phyloP scores from a whole-genome alignment of 768 basidiomycete species.

The Russula brevipes region DNA sequence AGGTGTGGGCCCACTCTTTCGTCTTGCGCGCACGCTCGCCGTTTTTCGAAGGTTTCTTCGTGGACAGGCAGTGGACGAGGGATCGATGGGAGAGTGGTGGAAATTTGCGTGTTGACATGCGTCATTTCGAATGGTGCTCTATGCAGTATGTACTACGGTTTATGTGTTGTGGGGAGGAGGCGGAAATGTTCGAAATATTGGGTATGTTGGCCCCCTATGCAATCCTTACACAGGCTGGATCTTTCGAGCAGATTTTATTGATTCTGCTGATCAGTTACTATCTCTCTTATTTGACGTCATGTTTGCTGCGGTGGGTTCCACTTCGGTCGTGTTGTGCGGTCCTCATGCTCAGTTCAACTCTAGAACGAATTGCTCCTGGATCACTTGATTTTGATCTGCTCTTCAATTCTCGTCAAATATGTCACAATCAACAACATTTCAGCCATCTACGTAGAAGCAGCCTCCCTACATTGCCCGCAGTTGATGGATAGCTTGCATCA shows the following conservation, averaged over 20 bases:
- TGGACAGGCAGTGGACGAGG: slow-evolving; percentile 73
- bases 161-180: slow-evolving; percentile 67
- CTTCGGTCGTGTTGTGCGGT: background rate
- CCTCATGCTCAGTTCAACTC: background rate
- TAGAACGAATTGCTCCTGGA: slow-evolving; percentile 90
- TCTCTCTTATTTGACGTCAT: slow-evolving; percentile 87
- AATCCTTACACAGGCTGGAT: background rate
- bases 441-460: slow-evolving; percentile 75
- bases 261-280: slow-evolving; percentile 67
- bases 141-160: slow-evolving; percentile 74
- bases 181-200: slow-evolving; percentile 64
- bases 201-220: slow-evolving; percentile 40
- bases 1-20: slow-evolving; percentile 62
- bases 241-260: slow-evolving; percentile 48
- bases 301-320: slow-evolving; percentile 64
- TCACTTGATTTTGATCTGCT: slow-evolving; percentile 78
- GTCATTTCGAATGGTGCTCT: slow-evolving; percentile 64
- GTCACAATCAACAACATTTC: slow-evolving; percentile 72
- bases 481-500: slow-evolving; percentile 68
- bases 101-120: slow-evolving; percentile 58
- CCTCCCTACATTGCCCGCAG: slow-evolving; percentile 63
- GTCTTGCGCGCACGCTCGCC: slow-evolving; percentile 78
- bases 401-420: slow-evolving; percentile 61
- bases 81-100: slow-evolving; percentile 51
- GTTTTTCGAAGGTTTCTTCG: slow-evolving; percentile 82